Percentiles rank a stretch among this genome's conserved stretches.
Evolutionary conservation across 805 yeast genomes (phyloP).

Genomic region (Myxozyma sirexii): DNA sequence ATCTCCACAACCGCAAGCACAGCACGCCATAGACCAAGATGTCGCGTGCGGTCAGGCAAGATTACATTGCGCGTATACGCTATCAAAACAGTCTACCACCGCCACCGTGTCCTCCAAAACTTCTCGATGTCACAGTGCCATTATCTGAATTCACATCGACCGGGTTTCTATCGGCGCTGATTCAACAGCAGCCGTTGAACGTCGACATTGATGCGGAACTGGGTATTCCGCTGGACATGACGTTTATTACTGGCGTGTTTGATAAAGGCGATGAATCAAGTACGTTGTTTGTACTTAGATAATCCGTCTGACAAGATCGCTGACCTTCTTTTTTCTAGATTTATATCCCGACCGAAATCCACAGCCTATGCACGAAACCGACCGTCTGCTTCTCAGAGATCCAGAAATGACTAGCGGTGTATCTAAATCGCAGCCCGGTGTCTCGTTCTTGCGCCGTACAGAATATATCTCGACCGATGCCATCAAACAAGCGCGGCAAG

Average conservation of each 20-base stretch:
- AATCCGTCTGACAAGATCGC: too few relatives aligned
- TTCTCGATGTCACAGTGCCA: slow-evolving; percentile 58
- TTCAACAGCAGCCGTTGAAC: slow-evolving; percentile 70
- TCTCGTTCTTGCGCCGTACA: slow-evolving; percentile 89
- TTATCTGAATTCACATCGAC: slow-evolving; percentile 54
- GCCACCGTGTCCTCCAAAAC: slow-evolving; percentile 88
- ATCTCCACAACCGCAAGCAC: background rate
- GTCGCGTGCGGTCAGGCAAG: slow-evolving; percentile 42
- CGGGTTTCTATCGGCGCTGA: slow-evolving; percentile 67
- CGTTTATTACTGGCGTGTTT: slow-evolving; percentile 66
- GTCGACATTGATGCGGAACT: slow-evolving; percentile 54
- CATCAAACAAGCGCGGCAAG: slow-evolving; percentile 37
- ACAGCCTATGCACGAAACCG: slow-evolving; percentile 27
- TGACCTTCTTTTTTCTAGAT: slow-evolving; percentile 1
- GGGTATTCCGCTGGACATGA: slow-evolving; percentile 78
- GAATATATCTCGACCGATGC: slow-evolving; percentile 81
- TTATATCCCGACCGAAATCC: slow-evolving; percentile 28
- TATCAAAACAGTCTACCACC: slow-evolving; percentile 89
- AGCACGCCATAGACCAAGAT: slow-evolving; percentile 5
- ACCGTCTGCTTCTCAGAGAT: slow-evolving; percentile 74
- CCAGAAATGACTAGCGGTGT: slow-evolving; percentile 55
- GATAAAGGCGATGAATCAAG: slow-evolving; percentile 57
- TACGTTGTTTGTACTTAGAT: too few relatives aligned
- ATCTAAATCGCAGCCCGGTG: slow-evolving; percentile 44
- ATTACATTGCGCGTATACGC: slow-evolving; percentile 67